phyloP scores from a whole-genome alignment of 140 eudicot genomes.

The Cichorium intybus region DNA sequence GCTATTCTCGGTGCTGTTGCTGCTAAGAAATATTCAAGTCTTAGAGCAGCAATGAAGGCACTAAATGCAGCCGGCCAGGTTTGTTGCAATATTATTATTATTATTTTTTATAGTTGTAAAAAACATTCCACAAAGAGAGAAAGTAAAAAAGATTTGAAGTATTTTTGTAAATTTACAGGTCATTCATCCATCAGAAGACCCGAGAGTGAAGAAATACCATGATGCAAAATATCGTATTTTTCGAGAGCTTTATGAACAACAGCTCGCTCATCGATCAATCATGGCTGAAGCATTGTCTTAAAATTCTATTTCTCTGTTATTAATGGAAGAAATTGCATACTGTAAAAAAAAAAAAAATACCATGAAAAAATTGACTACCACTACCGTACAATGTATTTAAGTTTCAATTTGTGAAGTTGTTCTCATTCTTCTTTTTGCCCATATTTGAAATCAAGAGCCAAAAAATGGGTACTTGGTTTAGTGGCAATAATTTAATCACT shows the following conservation, averaged over 20 bases:
- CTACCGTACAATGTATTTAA: background rate
- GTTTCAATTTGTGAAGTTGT: background rate
- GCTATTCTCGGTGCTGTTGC: conserved; percentile 98
- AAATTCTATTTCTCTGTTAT: conserved; percentile 5
- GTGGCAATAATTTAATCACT: too few relatives aligned
- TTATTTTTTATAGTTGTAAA: background rate
- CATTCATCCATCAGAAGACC: conserved; percentile 70
- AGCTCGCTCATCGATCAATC: conserved; percentile 63
- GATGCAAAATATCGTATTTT: conserved; percentile 84
- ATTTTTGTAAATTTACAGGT: conserved; percentile 41
- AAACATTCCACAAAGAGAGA: too few relatives aligned
- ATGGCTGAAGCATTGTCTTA: conserved; percentile 66
- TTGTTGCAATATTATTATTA: conserved; percentile 1
- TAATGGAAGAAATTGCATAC: conserved; percentile 10
- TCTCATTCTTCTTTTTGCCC: background rate
- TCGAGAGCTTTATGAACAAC: conserved; percentile 82
- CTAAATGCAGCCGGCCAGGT: conserved; percentile 94
- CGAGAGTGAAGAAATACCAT: conserved; percentile 76
- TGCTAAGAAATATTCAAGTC: conserved; percentile 67
- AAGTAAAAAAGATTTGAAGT: too few relatives aligned
- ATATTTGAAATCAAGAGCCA: background rate
- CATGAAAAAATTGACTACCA: background rate
- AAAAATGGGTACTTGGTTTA: background rate
- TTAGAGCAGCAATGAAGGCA: conserved; percentile 93
- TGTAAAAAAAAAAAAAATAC: background rate